Evolutionary conservation across 78 protist species (phyloP).

Genomic region (Paulinella micropora): DNA sequence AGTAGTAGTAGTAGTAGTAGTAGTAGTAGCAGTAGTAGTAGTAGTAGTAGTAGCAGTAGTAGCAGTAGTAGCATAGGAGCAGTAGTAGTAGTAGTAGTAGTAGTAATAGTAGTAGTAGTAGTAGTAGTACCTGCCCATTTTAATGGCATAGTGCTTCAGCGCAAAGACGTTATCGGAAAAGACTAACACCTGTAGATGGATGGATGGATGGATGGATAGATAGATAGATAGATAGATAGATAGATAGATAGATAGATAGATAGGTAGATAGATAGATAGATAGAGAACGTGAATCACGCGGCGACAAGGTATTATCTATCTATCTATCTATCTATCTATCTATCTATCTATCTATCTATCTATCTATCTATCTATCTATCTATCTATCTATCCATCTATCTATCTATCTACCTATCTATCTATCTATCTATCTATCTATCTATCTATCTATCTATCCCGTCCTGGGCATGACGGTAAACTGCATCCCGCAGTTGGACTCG

Average conservation of each 20-base stretch:
- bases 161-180: conserved; percentile 76
- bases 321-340: background rate
- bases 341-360: background rate
- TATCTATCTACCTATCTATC: background rate
- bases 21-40: background rate
- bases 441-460: background rate
- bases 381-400: background rate
- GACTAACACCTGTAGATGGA: conserved; percentile 54
- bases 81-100: background rate
- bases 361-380: background rate
- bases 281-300: background rate
- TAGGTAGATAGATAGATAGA: too few relatives aligned
- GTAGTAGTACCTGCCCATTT: background rate
- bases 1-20: background rate
- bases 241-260: too few relatives aligned
- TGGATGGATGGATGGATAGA: too few relatives aligned
- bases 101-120: background rate
- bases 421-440: background rate
- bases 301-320: background rate
- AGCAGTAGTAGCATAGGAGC: background rate
- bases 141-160: conserved; percentile 57
- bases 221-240: too few relatives aligned
- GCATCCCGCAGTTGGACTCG: too few relatives aligned
- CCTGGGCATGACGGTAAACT: too few relatives aligned
- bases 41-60: background rate